Percentiles rank a stretch among this genome's conserved stretches.
Evolutionary conservation across 2,329 filamentous ascomycete species (phyloP).

Genomic region (Pyrenochaeta sp.): DNA sequence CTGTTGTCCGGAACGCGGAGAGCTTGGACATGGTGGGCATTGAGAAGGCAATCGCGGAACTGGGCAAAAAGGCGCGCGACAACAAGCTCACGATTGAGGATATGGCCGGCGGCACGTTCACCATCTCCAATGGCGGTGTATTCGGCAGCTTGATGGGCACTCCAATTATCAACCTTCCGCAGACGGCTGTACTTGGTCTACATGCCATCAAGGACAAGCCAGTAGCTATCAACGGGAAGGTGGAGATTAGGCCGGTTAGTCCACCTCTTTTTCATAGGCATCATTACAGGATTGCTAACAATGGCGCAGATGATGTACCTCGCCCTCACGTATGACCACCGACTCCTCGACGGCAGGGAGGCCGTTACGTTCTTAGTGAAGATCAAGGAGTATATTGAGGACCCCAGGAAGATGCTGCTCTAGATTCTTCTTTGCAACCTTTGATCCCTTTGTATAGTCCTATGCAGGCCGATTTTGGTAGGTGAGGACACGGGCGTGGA

Average conservation of each 20-base stretch:
- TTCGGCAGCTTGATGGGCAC: slow-evolving; percentile 98
- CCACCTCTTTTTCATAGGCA: neutral
- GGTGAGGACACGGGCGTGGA: neutral
- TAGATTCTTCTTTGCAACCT: slow-evolving; percentile 1
- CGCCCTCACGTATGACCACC: slow-evolving; percentile 96
- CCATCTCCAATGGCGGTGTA: slow-evolving; percentile 95
- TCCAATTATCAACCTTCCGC: slow-evolving; percentile 96
- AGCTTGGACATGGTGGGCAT: slow-evolving; percentile 86
- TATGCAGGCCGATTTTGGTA: neutral
- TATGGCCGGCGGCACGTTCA: slow-evolving; percentile 98
- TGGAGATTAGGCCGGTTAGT: slow-evolving; percentile 83
- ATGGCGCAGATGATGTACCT: slow-evolving; percentile 88
- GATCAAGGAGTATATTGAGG: slow-evolving; percentile 97
- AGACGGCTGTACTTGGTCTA: slow-evolving; percentile 88
- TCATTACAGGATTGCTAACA: slow-evolving; percentile 14
- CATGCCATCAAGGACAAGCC: slow-evolving; percentile 97
- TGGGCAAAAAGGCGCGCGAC: slow-evolving; percentile 97
- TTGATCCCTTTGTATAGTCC: neutral
- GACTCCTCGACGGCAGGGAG: slow-evolving; percentile 92
- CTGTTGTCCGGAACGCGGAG: slow-evolving; percentile 94
- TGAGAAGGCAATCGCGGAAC: slow-evolving; percentile 88
- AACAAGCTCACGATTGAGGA: slow-evolving; percentile 98
- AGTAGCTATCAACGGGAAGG: slow-evolving; percentile 88
- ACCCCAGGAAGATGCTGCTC: slow-evolving; percentile 89
- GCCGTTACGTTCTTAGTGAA: slow-evolving; percentile 96